Evolutionary conservation across 257 asterid genomes (phyloP).

Genomic region (Rauvolfia tetraphylla): DNA sequence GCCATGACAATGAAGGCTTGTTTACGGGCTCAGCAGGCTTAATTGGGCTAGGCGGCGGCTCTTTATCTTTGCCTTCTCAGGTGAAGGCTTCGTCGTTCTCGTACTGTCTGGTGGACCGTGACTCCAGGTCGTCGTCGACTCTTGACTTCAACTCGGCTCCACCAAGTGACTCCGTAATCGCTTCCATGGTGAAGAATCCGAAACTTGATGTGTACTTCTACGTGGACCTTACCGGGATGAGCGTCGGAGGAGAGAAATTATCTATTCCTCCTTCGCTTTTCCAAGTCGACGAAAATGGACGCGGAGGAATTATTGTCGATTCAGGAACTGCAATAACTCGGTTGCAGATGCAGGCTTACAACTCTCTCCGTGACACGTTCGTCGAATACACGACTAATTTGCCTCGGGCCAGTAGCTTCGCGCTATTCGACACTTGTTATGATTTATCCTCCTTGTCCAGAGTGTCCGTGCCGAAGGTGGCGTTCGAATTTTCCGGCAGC

Average conservation of each 20-base stretch:
- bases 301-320: constrained; percentile 81
- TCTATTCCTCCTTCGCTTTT: constrained; percentile 33
- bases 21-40: constrained; percentile 67
- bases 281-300: constrained; percentile 40
- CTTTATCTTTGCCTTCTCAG: constrained; percentile 58
- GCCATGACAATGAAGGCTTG: constrained; percentile 66
- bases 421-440: constrained; percentile 75
- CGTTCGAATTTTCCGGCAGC: constrained; percentile 52
- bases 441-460: constrained; percentile 37
- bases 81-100: constrained; percentile 68
- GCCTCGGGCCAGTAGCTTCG: constrained; percentile 29
- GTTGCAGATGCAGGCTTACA: constrained; percentile 48
- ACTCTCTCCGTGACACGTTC: constrained; percentile 50
- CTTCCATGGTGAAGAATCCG: constrained; percentile 50
- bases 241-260: constrained; percentile 49
- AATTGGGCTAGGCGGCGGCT: constrained; percentile 66
- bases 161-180: constrained; percentile 52
- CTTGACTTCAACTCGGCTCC: constrained; percentile 62
- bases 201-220: constrained; percentile 35
- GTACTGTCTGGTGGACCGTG: constrained; percentile 74
- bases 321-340: constrained; percentile 92
- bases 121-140: constrained; percentile 57
- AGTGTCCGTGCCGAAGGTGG: constrained; percentile 61
- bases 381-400: constrained; percentile 19
- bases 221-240: constrained; percentile 61